Evolutionary conservation across 306 rosid species (phyloP).

Genomic region (Mimosa pudica): DNA sequence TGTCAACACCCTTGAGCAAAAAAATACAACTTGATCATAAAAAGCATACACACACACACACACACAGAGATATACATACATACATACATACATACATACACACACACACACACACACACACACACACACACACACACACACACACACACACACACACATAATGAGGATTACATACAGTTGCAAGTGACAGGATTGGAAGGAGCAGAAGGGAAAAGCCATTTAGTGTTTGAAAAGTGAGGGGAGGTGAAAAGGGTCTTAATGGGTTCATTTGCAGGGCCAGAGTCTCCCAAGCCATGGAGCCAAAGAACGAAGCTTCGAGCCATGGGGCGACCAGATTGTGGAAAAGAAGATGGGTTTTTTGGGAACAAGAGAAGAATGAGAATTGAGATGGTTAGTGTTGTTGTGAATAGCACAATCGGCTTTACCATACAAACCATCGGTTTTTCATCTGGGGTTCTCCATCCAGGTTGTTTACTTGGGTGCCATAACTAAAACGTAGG

Average conservation of each 20-base stretch:
- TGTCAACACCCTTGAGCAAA: no score
- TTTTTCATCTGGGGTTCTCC: conserved; percentile 45
- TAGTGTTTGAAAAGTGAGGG: conserved; percentile 59
- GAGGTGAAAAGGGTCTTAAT: conserved; percentile 79
- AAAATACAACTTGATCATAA: not conserved
- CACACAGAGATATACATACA: not conserved
- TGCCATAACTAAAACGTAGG: no score
- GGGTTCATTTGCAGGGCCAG: conserved; percentile 94
- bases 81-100: not conserved
- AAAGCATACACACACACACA: not conserved
- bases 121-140: no score
- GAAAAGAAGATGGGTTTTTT: conserved; percentile 29
- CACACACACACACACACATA: no score
- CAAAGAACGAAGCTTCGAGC: conserved; percentile 79
- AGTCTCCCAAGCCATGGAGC: conserved; percentile 91
- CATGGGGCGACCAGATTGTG: conserved; percentile 48
- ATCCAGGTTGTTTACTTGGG: not conserved
- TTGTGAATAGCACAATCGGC: conserved; percentile 34
- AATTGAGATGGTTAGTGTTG: conserved; percentile 41
- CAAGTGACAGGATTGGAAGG: conserved; percentile 82
- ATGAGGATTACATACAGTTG: conserved; percentile 46
- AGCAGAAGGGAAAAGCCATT: conserved; percentile 89
- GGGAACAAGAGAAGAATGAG: conserved; percentile 32
- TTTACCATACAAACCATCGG: conserved; percentile 34
- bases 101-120: no score